Base-by-base conservation (phyloP, 305 asterid genomes). In the Fraxinus sp. region DNA sequence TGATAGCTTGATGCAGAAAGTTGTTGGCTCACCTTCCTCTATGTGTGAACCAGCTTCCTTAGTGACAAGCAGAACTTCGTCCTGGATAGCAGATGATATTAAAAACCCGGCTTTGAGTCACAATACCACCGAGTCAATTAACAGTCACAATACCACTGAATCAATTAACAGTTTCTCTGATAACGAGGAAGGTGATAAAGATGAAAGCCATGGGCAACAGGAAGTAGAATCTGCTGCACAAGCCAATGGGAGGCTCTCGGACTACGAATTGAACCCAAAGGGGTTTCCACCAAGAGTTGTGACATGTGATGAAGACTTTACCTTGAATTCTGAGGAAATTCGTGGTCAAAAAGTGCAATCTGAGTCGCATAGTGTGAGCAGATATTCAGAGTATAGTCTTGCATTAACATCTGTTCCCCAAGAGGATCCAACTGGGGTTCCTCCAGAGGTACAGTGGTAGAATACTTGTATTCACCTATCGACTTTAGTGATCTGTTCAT, bases 401-500 rank as follows among this genome's bases (percentile, higher is more conserved):
- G 84, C 87, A 55, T 36, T 87, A 80, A 62, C 82, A 39, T 81
- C 91, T 43, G 86, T 83, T 81, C 81, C 86, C 46, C 80, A 77
- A 43, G 84, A 83, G 77, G 97, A 91, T 88, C 96, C 92, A 37
- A 89, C 88, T 62, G 92, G 88, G 84, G 93, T 92, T 82, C 98
- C 96, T 82, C 97, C 97, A 43, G 98, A 92, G 97, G 98, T 93
- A 92, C 82, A 78, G 76, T 62, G 75, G 66, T 24, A 80, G 55
- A 57, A 79, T 68, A 82, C 80, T 36, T 46, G 62, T 52, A 16
- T 24, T 85, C 79, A 16, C 39, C 79, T 84, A 59, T 49, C 2
- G 7, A 35, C 7, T 35, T 35, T 35, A 35, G 37, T 35, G 4
- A 35, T 35, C 37, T 41, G 16, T 79, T 46, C 74, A 7, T 20